Evolutionary conservation across 2,329 filamentous ascomycete genomes (phyloP).

Genomic region (Xylaria polymorpha): DNA sequence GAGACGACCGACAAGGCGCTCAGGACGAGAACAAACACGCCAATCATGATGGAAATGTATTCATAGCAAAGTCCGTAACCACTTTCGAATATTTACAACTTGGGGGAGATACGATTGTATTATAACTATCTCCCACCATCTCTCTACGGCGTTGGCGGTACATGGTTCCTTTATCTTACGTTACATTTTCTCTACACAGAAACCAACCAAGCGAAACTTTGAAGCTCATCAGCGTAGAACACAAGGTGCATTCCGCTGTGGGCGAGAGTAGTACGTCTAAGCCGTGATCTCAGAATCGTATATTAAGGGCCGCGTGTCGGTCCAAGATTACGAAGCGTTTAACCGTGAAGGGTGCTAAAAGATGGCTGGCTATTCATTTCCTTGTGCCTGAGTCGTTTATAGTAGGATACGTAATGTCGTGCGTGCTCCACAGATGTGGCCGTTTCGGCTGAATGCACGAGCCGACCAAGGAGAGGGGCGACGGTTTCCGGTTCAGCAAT

Average conservation of each 20-base stretch:
- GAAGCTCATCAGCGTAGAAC: not conserved
- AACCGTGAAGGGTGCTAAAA: not conserved
- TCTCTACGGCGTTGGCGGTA: not conserved
- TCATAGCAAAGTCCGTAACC: not conserved
- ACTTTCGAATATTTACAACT: not conserved
- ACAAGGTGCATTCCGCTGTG: not conserved
- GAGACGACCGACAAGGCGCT: constrained; percentile 18
- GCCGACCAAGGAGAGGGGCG: constrained; percentile 14
- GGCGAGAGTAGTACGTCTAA: not conserved
- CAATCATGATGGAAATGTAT: constrained; percentile 16
- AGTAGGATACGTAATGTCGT: constrained; percentile 4
- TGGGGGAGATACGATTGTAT: not conserved
- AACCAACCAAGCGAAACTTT: not conserved
- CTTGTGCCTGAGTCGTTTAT: not conserved
- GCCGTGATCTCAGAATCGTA: not conserved
- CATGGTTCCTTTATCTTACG: not conserved
- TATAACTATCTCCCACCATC: constrained; percentile 3
- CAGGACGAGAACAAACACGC: constrained; percentile 5
- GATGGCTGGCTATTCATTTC: not conserved
- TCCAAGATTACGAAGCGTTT: not conserved
- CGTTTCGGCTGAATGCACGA: constrained; percentile 25
- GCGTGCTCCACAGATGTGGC: not conserved
- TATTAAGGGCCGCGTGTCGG: constrained; percentile 12
- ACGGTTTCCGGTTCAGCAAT: constrained; percentile 6
- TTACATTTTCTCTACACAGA: not conserved